Evolutionary conservation across 1,284 basidiomycete genomes (phyloP).

Genomic region (Boletus semigastroideus): DNA sequence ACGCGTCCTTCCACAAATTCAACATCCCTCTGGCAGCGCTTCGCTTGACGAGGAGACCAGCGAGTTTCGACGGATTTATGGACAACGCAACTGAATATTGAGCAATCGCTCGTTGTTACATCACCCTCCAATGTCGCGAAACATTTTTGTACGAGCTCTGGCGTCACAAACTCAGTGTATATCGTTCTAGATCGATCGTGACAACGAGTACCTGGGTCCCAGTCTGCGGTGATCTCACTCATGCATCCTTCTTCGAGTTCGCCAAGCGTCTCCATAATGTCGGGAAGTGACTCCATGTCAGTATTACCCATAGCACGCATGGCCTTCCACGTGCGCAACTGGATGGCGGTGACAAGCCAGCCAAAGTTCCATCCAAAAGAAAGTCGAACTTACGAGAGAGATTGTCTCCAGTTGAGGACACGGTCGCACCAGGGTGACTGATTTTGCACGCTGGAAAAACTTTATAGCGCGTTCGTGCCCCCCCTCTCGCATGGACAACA

Average conservation of each 20-base stretch:
- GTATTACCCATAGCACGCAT: background rate
- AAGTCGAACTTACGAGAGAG: background rate
- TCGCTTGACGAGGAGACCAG: background rate
- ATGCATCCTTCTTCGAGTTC: background rate
- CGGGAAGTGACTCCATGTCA: background rate
- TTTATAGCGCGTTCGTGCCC: background rate
- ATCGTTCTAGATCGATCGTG: background rate
- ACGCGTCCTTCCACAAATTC: background rate
- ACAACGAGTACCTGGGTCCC: background rate
- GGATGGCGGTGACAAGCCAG: background rate
- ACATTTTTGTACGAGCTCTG: background rate
- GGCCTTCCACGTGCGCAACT: background rate
- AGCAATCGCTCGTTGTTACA: background rate
- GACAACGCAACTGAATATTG: slow-evolving; percentile 2
- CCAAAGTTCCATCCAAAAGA: background rate
- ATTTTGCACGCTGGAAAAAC: background rate
- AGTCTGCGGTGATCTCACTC: background rate
- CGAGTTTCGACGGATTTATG: background rate
- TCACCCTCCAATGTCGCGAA: slow-evolving; percentile 1
- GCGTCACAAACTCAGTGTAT: background rate
- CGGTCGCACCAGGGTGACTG: background rate
- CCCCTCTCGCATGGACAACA: background rate
- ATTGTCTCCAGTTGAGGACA: background rate
- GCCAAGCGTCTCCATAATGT: background rate
- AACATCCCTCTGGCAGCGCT: background rate